These are phyloP conservation scores for Senna tora DNA, from an alignment of 306 rosid genomes.

Conservation along the genomic window DNA sequence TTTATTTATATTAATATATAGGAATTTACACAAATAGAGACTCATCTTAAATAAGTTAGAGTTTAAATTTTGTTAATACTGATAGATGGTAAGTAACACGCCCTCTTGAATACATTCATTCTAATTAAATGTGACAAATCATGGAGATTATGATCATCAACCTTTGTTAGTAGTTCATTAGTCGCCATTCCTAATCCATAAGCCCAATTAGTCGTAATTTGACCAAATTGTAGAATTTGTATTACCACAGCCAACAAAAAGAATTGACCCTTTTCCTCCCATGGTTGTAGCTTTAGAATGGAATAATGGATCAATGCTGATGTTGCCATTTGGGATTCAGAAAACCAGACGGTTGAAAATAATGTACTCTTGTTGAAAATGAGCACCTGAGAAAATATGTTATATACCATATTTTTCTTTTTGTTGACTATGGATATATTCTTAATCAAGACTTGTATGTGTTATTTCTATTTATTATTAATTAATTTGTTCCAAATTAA, in stretches of 20 bases:
- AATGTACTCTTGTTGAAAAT: constrained; percentile 29
- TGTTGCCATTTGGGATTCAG: constrained; percentile 31
- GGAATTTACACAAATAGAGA: too few species aligned
- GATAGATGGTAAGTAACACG: too few species aligned
- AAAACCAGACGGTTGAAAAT: constrained; percentile 43
- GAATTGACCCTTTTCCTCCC: constrained; percentile 4
- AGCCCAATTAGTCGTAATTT: constrained; percentile 9
- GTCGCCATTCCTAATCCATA: not conserved
- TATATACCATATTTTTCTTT: not conserved
- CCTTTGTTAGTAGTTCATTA: not conserved
- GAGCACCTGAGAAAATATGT: constrained; percentile 23
- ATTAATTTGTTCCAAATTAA: constrained; percentile 25
- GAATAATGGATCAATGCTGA: constrained; percentile 3
- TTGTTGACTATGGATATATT: not conserved
- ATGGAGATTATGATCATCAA: too few species aligned
- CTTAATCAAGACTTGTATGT: not conserved
- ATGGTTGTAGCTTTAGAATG: constrained; percentile 8
- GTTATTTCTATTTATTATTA: not conserved
- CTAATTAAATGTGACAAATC: too few species aligned
- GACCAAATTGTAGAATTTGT: constrained; percentile 36
- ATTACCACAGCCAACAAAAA: not conserved
- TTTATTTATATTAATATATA: too few species aligned
- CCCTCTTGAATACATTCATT: too few species aligned
- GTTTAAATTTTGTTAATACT: too few species aligned
- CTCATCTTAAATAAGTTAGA: too few species aligned